Evolutionary conservation across 192 early-diverging fungal genomes (phyloP).

Genomic region (Coemansia sp.): DNA sequence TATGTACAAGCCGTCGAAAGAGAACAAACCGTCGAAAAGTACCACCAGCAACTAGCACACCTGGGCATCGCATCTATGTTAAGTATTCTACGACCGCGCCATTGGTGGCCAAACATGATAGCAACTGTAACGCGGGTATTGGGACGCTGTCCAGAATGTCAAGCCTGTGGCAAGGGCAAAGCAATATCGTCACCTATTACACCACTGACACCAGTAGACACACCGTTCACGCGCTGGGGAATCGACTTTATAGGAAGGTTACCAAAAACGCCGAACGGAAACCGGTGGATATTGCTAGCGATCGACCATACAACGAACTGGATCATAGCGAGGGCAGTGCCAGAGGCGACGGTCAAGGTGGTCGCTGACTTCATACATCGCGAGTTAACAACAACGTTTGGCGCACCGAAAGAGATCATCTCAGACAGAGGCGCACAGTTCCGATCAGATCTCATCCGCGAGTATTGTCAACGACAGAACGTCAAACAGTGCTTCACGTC

Average conservation of each 20-base stretch:
- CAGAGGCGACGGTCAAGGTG: conserved; percentile 11
- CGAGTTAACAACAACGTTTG: conserved; percentile 3
- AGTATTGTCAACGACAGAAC: background rate
- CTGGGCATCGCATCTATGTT: background rate
- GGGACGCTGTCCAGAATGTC: background rate
- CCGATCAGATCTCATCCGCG: background rate
- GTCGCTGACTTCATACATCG: conserved; percentile 12
- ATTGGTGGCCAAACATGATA: conserved; percentile 4
- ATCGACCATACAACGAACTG: conserved; percentile 18
- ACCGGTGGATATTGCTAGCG: conserved; percentile 14
- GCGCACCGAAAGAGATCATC: conserved; percentile 9
- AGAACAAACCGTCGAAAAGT: background rate
- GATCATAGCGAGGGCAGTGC: conserved; percentile 5
- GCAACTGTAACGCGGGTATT: background rate
- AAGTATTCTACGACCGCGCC: background rate
- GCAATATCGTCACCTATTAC: background rate
- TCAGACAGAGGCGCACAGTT: conserved; percentile 10
- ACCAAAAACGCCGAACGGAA: conserved; percentile 5
- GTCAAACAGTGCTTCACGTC: conserved; percentile 9
- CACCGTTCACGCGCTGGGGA: conserved; percentile 9
- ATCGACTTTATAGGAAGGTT: conserved; percentile 19
- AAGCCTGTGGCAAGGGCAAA: background rate
- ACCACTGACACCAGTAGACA: background rate
- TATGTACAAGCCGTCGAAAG: background rate
- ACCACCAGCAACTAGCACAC: conserved; percentile 7